A percentile compares a stretch with the other conserved stretches of the same genome.
These are phyloP conservation scores for Rhamnella rubrinervis DNA, from an alignment of 331 rosid genomes.

Conservation along the genomic window DNA sequence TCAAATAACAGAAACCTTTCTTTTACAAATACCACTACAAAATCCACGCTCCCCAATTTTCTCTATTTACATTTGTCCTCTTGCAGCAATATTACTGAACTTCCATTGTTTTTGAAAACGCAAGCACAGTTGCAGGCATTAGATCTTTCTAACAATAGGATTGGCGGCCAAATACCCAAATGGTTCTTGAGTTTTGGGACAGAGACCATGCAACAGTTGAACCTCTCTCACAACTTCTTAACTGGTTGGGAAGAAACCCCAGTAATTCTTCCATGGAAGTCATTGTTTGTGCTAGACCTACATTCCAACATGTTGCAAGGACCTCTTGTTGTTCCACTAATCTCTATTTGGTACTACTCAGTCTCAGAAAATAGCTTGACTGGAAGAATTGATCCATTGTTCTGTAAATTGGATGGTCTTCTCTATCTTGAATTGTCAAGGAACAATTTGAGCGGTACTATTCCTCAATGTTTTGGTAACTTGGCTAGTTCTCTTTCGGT, in stretches of 20 bases:
- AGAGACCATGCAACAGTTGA: neutral
- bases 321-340: neutral
- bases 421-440: too few species aligned
- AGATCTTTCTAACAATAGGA: neutral
- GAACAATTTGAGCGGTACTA: too few species aligned
- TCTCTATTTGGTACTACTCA: neutral
- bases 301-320: neutral
- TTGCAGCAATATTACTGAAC: neutral
- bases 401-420: neutral
- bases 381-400: neutral
- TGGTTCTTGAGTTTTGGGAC: neutral
- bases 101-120: neutral
- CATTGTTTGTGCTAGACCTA: neutral
- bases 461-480: neutral
- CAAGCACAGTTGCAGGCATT: too few species aligned
- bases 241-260: neutral
- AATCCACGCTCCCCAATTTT: neutral
- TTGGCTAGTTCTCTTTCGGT: neutral
- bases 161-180: neutral
- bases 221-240: neutral
- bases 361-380: neutral
- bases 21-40: neutral
- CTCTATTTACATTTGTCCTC: neutral
- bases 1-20: neutral
- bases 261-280: neutral